These are phyloP conservation scores for Aspergillus egyptiacus DNA, from an alignment of 495 filamentous ascomycete genomes.

Conservation along the genomic window DNA sequence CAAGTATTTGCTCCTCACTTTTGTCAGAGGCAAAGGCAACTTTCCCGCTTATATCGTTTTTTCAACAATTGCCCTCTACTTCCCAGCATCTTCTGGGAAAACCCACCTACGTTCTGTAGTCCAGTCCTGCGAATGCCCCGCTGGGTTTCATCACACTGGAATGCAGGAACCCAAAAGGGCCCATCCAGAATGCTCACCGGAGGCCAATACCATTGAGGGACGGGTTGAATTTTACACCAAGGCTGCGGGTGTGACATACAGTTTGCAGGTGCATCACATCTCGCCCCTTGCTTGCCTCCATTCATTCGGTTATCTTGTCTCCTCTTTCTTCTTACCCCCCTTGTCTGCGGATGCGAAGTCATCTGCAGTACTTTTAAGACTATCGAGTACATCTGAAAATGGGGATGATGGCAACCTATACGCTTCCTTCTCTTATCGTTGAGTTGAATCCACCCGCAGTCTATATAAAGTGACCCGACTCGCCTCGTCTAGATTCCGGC, in stretches of 20 bases:
- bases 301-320: conserved; percentile 7
- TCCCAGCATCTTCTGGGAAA: neutral
- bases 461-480: conserved; percentile 7
- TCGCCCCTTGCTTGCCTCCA: conserved; percentile 10
- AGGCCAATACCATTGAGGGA: conserved; percentile 3
- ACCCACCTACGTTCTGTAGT: neutral
- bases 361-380: conserved; percentile 1
- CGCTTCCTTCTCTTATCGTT: neutral
- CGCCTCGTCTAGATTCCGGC: neutral
- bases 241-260: conserved; percentile 15
- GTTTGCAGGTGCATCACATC: conserved; percentile 8
- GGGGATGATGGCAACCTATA: neutral
- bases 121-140: conserved; percentile 8
- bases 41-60: too few species aligned
- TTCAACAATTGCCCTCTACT: too few species aligned
- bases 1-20: too few species aligned
- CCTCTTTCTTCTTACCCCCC: conserved; percentile 2
- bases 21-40: too few species aligned
- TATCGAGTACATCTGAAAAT: conserved; percentile 9
- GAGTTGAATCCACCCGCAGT: neutral
- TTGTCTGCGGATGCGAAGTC: conserved; percentile 12
- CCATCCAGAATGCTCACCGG: conserved; percentile 12
- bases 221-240: conserved; percentile 11
- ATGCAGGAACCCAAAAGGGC: conserved; percentile 14
- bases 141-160: conserved; percentile 11